These are phyloP conservation scores for Fusarium phyllophilum DNA, from an alignment of 2,329 filamentous ascomycete species.

Conservation along the genomic window DNA sequence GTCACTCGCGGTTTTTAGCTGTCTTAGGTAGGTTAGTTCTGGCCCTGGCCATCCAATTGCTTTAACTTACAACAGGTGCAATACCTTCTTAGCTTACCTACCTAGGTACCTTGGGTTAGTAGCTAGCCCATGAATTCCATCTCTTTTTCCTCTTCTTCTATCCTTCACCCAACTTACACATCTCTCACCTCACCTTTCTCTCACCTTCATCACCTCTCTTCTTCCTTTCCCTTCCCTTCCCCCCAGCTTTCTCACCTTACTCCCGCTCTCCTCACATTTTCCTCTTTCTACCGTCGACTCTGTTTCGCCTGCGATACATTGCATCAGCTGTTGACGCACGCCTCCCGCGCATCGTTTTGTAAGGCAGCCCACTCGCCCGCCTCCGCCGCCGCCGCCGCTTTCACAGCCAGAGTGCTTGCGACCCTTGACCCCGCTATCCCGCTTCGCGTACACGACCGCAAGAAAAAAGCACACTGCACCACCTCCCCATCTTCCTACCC, in stretches of 20 bases:
- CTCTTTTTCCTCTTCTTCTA: constrained; percentile 34
- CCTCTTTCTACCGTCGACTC: constrained; percentile 32
- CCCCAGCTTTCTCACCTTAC: constrained; percentile 34
- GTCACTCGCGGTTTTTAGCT: constrained; percentile 19
- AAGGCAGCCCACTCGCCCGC: constrained; percentile 24
- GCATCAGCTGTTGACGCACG: constrained; percentile 32
- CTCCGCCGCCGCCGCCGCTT: constrained; percentile 35
- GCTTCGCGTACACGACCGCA: constrained; percentile 45
- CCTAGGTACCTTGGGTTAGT: neutral
- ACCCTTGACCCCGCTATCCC: constrained; percentile 50
- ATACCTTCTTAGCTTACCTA: neutral
- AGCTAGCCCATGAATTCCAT: constrained; percentile 27
- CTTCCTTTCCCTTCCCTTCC: constrained; percentile 36
- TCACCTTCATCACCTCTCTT: constrained; percentile 45
- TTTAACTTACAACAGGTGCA: neutral
- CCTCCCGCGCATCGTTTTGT: constrained; percentile 34
- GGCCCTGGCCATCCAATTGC: constrained; percentile 16
- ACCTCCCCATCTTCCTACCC: constrained; percentile 36
- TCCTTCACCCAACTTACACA: constrained; percentile 40
- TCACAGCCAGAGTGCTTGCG: constrained; percentile 39
- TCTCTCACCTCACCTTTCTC: constrained; percentile 39
- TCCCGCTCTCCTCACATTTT: constrained; percentile 42
- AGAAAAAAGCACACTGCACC: constrained; percentile 44
- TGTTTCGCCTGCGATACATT: constrained; percentile 19
- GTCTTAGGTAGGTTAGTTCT: constrained; percentile 15